These are phyloP conservation scores for Suillus subaureus DNA, from an alignment of 768 basidiomycete species.

Conservation along the genomic window DNA sequence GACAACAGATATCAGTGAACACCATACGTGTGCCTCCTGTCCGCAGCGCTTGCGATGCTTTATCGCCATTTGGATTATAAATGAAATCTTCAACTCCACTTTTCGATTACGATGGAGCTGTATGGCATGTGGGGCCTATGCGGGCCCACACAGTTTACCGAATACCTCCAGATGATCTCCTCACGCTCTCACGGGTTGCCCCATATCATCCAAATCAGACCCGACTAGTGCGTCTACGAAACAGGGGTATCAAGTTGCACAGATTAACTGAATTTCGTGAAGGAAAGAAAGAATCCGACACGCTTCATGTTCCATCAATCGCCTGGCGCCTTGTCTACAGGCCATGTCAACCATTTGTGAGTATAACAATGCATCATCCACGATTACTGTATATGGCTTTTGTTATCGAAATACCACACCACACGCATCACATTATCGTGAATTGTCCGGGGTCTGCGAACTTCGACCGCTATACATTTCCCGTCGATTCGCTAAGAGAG, in stretches of 20 bases:
- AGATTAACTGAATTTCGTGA: not conserved
- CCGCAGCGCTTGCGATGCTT: not conserved
- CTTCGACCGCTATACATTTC: conserved; percentile 23
- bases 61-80: conserved; percentile 1
- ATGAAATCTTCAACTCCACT: not conserved
- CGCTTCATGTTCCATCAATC: not conserved
- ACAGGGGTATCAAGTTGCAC: not conserved
- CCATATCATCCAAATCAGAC: not conserved
- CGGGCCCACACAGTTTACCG: not conserved
- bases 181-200: not conserved
- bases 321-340: not conserved
- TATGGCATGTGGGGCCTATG: too few species aligned
- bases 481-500: conserved; percentile 29
- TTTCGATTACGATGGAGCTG: not conserved
- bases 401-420: conserved; percentile 15
- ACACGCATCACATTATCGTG: conserved; percentile 15
- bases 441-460: conserved; percentile 23
- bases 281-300: not conserved
- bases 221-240: not conserved
- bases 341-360: conserved; percentile 12
- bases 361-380: conserved; percentile 19
- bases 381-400: conserved; percentile 21
- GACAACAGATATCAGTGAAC: too few species aligned
- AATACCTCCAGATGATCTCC: not conserved
- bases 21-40: conserved; percentile 1